Percentiles rank a stretch among this genome's conserved stretches.
These are phyloP conservation scores for Agastache rugosa DNA, from an alignment of 257 asterid species.

Conservation along the genomic window DNA sequence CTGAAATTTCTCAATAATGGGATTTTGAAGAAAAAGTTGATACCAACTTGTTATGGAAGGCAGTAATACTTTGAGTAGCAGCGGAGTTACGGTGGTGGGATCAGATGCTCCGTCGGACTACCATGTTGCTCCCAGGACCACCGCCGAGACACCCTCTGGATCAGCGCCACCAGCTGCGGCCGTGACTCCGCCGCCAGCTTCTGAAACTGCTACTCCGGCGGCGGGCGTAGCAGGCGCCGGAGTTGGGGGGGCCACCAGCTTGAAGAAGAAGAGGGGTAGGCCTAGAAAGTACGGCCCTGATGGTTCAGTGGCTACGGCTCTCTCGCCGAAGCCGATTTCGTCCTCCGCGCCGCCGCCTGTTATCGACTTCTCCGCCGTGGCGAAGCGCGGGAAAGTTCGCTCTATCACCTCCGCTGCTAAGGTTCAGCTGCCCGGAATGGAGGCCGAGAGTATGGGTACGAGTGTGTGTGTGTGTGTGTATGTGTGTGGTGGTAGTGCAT, in stretches of 20 bases:
- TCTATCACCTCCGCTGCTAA: constrained; percentile 55
- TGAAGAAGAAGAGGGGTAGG: constrained; percentile 90
- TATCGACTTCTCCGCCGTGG: constrained; percentile 82
- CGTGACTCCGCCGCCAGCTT: constrained; percentile 37
- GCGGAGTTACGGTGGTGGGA: constrained; percentile 87
- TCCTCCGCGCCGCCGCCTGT: constrained; percentile 86
- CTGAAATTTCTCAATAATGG: constrained; percentile 27
- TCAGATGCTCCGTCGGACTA: constrained; percentile 93
- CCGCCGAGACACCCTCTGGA: constrained; percentile 57
- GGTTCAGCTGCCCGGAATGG: constrained; percentile 55
- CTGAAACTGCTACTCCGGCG: constrained; percentile 43
- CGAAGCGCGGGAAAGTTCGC: constrained; percentile 70
- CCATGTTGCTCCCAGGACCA: constrained; percentile 81
- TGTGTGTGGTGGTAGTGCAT: constrained; percentile 36
- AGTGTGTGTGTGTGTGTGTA: constrained; percentile 2
- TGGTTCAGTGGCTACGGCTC: constrained; percentile 64
- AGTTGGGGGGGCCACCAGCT: constrained; percentile 27
- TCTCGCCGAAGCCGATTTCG: constrained; percentile 90
- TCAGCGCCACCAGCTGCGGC: constrained; percentile 45
- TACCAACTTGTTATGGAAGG: constrained; percentile 55
- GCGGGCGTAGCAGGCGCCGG: constrained; percentile 37
- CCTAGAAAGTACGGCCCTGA: constrained; percentile 90
- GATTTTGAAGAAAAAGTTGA: constrained; percentile 41
- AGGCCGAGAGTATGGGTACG: constrained; percentile 56
- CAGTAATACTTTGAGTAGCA: constrained; percentile 55